Percentiles rank a stretch among this genome's conserved stretches.
Conservation (phyloP, 2,329 filamentous ascomycete species). For the Exophiala lecanii-corni region DNA sequence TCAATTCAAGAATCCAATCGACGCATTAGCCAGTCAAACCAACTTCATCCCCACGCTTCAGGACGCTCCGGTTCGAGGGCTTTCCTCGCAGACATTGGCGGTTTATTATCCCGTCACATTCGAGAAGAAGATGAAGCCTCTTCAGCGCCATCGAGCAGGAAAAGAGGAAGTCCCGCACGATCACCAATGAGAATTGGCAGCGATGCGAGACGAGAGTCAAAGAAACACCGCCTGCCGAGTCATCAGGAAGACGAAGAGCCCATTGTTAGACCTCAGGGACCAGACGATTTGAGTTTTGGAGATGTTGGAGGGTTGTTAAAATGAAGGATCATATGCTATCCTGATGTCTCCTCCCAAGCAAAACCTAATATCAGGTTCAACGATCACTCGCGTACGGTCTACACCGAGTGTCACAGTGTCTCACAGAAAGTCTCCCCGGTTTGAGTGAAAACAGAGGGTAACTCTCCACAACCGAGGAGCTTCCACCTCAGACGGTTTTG, state of each 20-base stretch:
- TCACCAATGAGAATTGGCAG: conserved; percentile 13
- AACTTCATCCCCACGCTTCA: conserved; percentile 5
- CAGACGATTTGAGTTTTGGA: conserved; percentile 33
- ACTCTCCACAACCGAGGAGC: too few relatives aligned
- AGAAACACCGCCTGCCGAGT: conserved; percentile 22
- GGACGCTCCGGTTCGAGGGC: conserved; percentile 19
- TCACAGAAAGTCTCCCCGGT: too few relatives aligned
- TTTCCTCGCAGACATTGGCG: conserved; percentile 27
- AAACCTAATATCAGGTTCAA: too few relatives aligned
- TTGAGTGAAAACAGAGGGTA: too few relatives aligned
- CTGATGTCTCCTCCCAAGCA: too few relatives aligned
- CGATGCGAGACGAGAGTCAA: conserved; percentile 13
- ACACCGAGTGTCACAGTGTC: too few relatives aligned
- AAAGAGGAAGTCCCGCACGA: conserved; percentile 11
- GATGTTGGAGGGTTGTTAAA: conserved; percentile 28
- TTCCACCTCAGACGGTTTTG: too few relatives aligned
- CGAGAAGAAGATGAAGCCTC: conserved; percentile 18
- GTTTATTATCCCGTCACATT: conserved; percentile 21
- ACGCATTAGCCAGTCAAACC: conserved; percentile 3
- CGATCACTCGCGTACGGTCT: too few relatives aligned
- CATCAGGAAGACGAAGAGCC: conserved; percentile 35
- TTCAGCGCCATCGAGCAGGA: conserved; percentile 2
- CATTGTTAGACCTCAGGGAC: conserved; percentile 40
- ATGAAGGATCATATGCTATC: too few relatives aligned
- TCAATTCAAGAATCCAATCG: conserved; percentile 17